These are phyloP conservation scores for Claviceps digitariae DNA, from an alignment of 2,329 filamentous ascomycete species.

Conservation along the genomic window DNA sequence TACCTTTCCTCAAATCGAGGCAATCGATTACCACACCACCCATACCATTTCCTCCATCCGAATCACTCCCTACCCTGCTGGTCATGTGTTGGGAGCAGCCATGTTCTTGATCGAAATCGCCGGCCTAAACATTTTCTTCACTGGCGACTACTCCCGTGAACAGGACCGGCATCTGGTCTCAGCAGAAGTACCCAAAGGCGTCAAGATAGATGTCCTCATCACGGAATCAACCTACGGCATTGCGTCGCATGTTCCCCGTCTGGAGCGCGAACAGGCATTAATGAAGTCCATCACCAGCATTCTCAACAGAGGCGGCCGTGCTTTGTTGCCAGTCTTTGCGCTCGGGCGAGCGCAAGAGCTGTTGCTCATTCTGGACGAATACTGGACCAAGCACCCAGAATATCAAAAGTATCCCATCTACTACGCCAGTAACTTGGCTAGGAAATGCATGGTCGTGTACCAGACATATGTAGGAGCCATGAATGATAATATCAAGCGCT, in stretches of 20 bases:
- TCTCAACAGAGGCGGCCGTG: conserved; percentile 80
- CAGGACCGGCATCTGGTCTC: conserved; percentile 93
- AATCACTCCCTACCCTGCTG: conserved; percentile 92
- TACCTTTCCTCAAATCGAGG: conserved; percentile 88
- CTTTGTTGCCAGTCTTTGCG: conserved; percentile 90
- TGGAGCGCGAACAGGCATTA: conserved; percentile 82
- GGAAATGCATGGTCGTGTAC: conserved; percentile 97
- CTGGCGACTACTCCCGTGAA: conserved; percentile 92
- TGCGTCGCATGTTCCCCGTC: conserved; percentile 77
- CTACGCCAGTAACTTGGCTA: conserved; percentile 87
- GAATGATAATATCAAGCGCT: conserved; percentile 96
- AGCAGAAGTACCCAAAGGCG: conserved; percentile 72
- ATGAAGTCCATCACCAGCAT: conserved; percentile 94
- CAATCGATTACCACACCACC: conserved; percentile 96
- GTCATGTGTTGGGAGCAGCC: conserved; percentile 92
- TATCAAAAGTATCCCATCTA: conserved; percentile 90
- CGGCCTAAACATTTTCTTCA: conserved; percentile 92
- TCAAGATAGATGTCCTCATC: conserved; percentile 93
- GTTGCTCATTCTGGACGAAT: conserved; percentile 88
- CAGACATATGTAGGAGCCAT: conserved; percentile 97
- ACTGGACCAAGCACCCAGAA: conserved; percentile 82
- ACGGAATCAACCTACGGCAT: conserved; percentile 97
- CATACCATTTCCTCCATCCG: conserved; percentile 94
- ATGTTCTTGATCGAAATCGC: conserved; percentile 99
- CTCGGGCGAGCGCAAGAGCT: conserved; percentile 89